Evolutionary conservation across 805 yeast genomes (phyloP).

Genomic region (Lipomyces orientalis): DNA sequence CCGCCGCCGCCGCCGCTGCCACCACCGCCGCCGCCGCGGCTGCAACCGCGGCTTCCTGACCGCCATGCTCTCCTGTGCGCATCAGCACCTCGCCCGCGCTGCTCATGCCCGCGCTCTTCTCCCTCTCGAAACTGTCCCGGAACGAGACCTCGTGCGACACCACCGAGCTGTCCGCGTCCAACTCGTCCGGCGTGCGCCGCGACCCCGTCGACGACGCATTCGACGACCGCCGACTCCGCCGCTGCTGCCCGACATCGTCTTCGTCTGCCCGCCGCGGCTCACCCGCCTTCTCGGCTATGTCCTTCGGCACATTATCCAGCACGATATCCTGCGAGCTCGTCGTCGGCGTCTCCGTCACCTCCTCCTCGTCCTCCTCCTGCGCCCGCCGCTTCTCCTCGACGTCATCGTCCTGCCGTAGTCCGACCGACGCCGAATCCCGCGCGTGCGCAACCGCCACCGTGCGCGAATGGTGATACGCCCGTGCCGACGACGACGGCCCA

Average conservation of each 20-base stretch:
- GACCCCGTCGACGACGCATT: neutral
- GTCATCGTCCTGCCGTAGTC: conserved; percentile 20
- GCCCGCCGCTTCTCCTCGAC: conserved; percentile 14
- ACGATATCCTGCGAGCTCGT: conserved; percentile 14
- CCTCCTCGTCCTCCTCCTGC: conserved; percentile 12
- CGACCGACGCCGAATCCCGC: conserved; percentile 17
- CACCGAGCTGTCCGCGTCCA: conserved; percentile 9
- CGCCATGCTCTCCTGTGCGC: conserved; percentile 3
- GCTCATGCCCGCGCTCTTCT: neutral
- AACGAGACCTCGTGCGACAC: conserved; percentile 19
- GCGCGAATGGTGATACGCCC: neutral
- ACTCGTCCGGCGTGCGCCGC: neutral
- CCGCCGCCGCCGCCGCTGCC: neutral
- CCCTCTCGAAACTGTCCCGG: conserved; percentile 16
- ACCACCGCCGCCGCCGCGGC: conserved; percentile 15
- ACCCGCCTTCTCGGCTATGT: neutral
- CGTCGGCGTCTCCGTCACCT: conserved; percentile 10
- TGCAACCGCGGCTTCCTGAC: conserved; percentile 8
- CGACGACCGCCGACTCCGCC: conserved; percentile 6
- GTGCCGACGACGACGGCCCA: neutral
- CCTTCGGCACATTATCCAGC: conserved; percentile 2
- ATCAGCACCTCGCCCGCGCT: conserved; percentile 5
- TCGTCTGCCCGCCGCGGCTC: neutral
- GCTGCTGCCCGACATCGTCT: neutral
- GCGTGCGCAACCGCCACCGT: conserved; percentile 10